phyloP scores from a whole-genome alignment of 352 stramenopile species.

The Pythium dissotocum region DNA sequence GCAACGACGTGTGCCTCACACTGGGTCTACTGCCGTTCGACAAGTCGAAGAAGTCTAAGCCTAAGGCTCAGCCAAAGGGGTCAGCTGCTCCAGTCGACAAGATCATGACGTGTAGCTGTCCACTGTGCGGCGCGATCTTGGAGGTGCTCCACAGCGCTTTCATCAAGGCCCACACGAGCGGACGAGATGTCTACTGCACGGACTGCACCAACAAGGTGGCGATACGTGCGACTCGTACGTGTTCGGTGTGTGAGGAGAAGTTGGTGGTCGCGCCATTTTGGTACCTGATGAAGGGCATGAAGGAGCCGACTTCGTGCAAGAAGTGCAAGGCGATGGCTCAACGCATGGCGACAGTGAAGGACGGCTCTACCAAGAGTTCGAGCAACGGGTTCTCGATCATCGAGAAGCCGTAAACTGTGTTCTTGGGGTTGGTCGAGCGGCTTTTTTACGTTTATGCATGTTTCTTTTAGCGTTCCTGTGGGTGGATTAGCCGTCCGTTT shows the following conservation, averaged over 20 bases:
- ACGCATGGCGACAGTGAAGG: neutral
- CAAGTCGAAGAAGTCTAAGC: neutral
- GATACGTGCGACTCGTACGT: neutral
- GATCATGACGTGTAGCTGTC: constrained; percentile 38
- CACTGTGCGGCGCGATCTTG: constrained; percentile 34
- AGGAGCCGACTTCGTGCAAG: constrained; percentile 4
- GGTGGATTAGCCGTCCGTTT: too few relatives aligned
- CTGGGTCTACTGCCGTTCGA: constrained; percentile 24
- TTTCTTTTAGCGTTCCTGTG: neutral
- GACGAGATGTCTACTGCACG: constrained; percentile 29
- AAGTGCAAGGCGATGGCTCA: neutral
- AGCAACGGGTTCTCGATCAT: neutral
- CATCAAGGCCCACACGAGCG: constrained; percentile 21
- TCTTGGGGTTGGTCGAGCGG: too few relatives aligned
- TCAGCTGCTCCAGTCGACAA: constrained; percentile 21
- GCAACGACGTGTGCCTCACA: constrained; percentile 34
- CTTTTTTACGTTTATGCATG: neutral
- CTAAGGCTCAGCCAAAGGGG: neutral
- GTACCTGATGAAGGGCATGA: constrained; percentile 13
- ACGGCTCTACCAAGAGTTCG: neutral
- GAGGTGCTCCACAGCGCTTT: constrained; percentile 27
- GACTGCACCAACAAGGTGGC: constrained; percentile 16
- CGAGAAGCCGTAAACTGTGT: neutral
- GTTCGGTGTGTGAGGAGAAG: constrained; percentile 4
- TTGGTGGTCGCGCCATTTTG: neutral